These are phyloP conservation scores for Medicago truncatula DNA, from an alignment of 306 rosid species.

Conservation along the genomic window DNA sequence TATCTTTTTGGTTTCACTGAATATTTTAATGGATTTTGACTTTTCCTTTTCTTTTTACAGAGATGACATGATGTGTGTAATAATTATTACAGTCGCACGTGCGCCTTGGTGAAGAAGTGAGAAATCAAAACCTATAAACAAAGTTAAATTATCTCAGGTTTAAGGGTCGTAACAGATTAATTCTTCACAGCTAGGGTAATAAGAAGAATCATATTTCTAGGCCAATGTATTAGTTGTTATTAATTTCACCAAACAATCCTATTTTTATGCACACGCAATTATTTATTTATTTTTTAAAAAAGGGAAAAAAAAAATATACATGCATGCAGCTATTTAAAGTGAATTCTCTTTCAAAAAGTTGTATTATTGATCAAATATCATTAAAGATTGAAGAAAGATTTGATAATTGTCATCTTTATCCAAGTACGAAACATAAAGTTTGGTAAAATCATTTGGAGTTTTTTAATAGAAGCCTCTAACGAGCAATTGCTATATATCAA, in stretches of 20 bases:
- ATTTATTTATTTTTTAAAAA: no score
- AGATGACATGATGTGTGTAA: constrained; percentile 47
- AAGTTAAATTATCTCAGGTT: no score
- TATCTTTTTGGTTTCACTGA: constrained; percentile 11
- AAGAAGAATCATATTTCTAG: no score
- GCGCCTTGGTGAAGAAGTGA: constrained; percentile 46
- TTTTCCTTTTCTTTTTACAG: constrained; percentile 39
- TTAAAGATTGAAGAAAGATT: not conserved
- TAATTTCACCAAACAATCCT: no score
- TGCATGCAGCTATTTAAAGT: not conserved
- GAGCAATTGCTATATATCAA: no score
- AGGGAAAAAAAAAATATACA: no score
- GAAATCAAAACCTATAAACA: not conserved
- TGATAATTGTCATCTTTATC: not conserved
- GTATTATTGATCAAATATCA: not conserved
- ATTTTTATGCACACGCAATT: no score
- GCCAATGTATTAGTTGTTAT: no score
- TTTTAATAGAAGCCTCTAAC: not conserved
- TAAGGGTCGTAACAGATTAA: no score
- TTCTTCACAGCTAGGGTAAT: no score
- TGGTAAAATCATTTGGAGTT: not conserved
- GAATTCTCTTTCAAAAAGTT: not conserved
- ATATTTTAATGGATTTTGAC: constrained; percentile 50
- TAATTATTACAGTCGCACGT: constrained; percentile 79
- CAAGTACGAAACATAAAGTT: not conserved